Conservation (phyloP, 2,329 filamentous ascomycete species). For the Penicillium olsonii region DNA sequence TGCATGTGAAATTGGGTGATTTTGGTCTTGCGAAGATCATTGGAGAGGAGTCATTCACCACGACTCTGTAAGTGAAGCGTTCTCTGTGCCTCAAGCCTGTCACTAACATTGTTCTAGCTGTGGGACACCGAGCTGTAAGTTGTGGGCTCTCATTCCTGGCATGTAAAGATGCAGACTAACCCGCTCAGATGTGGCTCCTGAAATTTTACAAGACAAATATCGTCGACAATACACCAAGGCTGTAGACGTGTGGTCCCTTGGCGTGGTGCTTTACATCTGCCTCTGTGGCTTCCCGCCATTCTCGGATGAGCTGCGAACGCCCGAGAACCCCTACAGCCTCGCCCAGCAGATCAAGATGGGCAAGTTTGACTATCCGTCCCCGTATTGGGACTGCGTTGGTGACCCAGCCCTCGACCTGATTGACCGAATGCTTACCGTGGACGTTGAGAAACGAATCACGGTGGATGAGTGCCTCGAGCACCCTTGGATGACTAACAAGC, state of each 20-base stretch:
- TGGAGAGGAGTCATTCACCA: constrained; percentile 96
- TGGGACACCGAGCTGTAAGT: constrained; percentile 84
- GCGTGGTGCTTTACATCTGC: constrained; percentile 97
- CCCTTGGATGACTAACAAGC: constrained; percentile 75
- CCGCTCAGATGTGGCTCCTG: constrained; percentile 76
- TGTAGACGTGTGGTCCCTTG: constrained; percentile 94
- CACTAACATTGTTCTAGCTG: constrained; percentile 51
- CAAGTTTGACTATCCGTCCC: constrained; percentile 90
- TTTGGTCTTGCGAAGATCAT: constrained; percentile 98
- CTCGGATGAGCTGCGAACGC: constrained; percentile 83
- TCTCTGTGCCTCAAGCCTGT: not conserved
- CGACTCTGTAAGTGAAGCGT: constrained; percentile 67
- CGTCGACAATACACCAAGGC: constrained; percentile 90
- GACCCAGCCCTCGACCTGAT: constrained; percentile 90
- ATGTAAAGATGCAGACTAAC: constrained; percentile 14
- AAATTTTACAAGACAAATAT: constrained; percentile 81
- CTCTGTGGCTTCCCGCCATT: constrained; percentile 96
- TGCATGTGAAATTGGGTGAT: constrained; percentile 89
- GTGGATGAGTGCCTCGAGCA: constrained; percentile 90
- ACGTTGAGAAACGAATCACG: constrained; percentile 78
- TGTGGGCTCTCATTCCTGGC: not conserved
- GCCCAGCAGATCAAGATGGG: constrained; percentile 88
- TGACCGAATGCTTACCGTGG: constrained; percentile 89
- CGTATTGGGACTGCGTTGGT: constrained; percentile 89
- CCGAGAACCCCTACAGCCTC: constrained; percentile 80